Evolutionary conservation across 2,329 filamentous ascomycete species (phyloP), one percentile per base, ranked within the genome.

Genomic region (Cladosporium phlei): DNA sequence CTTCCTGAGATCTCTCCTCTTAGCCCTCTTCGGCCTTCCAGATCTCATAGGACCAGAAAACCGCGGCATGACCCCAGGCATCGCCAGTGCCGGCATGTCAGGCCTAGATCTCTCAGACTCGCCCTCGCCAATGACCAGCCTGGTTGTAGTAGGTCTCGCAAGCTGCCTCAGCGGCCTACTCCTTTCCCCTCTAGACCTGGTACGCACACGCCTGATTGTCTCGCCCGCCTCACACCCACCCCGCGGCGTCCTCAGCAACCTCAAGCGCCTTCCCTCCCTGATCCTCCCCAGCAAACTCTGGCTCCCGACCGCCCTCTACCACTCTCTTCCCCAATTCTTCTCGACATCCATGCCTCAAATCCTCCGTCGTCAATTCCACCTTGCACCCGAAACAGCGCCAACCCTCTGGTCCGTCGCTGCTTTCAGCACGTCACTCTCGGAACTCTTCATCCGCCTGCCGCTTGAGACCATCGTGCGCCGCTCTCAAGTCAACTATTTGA

Each of bases 381-480:
- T 97, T 58, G 88, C 95, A 64, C 86, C 86, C 19, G 78, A 93
- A 47, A 71, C 85, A 22, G 88, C 88, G 5, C 90, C 93, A 0
- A 82, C 82, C 33, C 79, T 86, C 11, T 97, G 94, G 73, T 88
- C 85, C 16, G 64, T 95, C 35, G 81, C 82, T 60, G 87, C 87
- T 44, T 95, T 97, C 68, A 74, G 87, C 55, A 82, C 87, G 11
- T 89, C 87, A 2, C 82, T 83, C 1, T 75, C 82, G 2, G 90
- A 95, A 38, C 78, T 97, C 24, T 86, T 93, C 58, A 68, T 95
- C 55, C 90, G 91, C 60, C 79, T 97, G 10, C 93, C 93, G 0
- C 74, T 97, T 4, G 93, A 98, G 68, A 97, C 91, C 1, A 86
- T 95, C 12, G 77, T 97, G 6, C 83, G 93, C 38, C 81, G 93